Evolutionary conservation across 2,329 filamentous ascomycete species (phyloP), one percentile per base, ranked within the genome.

Genomic region (Arthrobotrys sinensis): DNA sequence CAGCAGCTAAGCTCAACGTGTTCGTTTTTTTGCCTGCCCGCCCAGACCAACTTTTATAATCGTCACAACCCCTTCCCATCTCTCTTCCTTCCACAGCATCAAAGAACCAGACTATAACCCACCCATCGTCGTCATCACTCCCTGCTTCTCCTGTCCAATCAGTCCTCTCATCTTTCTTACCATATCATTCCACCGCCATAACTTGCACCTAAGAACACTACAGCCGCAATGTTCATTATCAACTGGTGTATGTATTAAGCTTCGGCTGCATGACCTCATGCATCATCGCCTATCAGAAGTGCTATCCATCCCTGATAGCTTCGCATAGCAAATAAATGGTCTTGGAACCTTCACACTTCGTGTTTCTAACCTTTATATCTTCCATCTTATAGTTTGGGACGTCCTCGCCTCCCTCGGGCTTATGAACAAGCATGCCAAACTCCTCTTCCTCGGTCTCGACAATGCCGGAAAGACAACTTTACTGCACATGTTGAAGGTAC

Each of bases 391-490:
- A 93, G 93, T 97, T 86, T 97, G 93, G 89, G 93, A 97, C 87
- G 87, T 96, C 82, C 90, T 97, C 83, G 92, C 94, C 83, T 93
- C 90, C 81, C 89, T 97, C 80, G 94, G 94, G 82, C 89, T 97
- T 83, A 88, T 95, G 81, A 97, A 97, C 90, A 97, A 97, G 89
- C 93, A 97, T 85, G 94, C 93, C 83, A 97, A 97, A 89, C 90
- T 97, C 77, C 89, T 97, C 76, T 97, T 97, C 87, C 90, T 97
- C 80, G 94, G 94, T 82, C 91, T 97, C 80, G 94, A 97, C 85
- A 97, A 97, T 87, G 94, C 94, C 64, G 94, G 94, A 86, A 97
- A 97, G 89, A 97, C 94, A 67, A 97, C 94, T 52, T 88, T 97
- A 82, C 87, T 97, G 84, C 94, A 97, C 86, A 97, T 97, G 94